Conservation (phyloP, 768 basidiomycete genomes). For the Boletus fagicola region DNA sequence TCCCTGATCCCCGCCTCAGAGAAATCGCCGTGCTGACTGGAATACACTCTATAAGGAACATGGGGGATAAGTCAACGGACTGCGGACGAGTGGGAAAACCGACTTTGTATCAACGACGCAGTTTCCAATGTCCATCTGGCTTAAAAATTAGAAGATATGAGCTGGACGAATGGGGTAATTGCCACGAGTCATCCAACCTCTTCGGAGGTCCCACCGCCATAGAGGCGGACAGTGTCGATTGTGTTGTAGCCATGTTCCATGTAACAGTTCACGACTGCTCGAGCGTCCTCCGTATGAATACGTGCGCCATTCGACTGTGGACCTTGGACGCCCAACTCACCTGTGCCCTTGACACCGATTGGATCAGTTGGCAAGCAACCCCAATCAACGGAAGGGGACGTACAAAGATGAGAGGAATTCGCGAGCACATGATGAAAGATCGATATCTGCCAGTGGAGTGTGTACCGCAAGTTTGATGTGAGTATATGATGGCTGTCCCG, state of each 20-base stretch:
- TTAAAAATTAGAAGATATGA: conserved; percentile 12
- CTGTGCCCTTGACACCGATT: conserved; percentile 18
- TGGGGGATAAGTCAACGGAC: background rate
- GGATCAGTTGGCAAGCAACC: background rate
- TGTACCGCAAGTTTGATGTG: background rate
- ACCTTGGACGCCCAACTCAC: conserved; percentile 19
- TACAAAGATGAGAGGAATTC: conserved; percentile 15
- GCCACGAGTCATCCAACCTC: conserved; percentile 10
- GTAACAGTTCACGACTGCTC: conserved; percentile 13
- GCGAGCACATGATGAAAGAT: conserved; percentile 1
- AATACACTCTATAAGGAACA: conserved; percentile 2
- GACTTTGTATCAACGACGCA: conserved; percentile 23
- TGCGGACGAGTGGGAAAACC: background rate
- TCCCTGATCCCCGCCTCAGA: conserved; percentile 9
- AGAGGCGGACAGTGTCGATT: conserved; percentile 25
- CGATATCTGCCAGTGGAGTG: background rate
- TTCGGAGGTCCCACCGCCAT: conserved; percentile 24
- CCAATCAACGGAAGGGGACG: background rate
- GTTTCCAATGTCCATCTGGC: conserved; percentile 13
- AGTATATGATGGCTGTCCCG: background rate
- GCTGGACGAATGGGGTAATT: background rate
- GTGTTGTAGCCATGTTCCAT: conserved; percentile 15
- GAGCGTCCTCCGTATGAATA: conserved; percentile 17
- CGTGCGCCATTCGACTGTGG: conserved; percentile 20
- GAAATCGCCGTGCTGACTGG: conserved; percentile 8